phyloP scores from a whole-genome alignment of 2,329 filamentous ascomycete genomes.

The Venturia oleaginea region DNA sequence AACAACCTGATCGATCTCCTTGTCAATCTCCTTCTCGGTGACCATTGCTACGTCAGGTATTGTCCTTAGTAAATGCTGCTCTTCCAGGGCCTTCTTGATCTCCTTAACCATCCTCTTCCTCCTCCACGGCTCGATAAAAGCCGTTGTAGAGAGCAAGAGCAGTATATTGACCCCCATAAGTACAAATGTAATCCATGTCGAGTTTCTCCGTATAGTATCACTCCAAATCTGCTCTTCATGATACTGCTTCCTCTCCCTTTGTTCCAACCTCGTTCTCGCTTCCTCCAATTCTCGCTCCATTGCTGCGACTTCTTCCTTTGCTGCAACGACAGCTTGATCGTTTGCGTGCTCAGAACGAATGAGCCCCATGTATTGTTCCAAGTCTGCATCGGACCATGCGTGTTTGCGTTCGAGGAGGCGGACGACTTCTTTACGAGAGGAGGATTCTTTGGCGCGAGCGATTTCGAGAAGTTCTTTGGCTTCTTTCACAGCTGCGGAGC shows the following conservation, averaged over 20 bases:
- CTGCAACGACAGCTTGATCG: conserved; percentile 69
- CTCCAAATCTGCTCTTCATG: conserved; percentile 99
- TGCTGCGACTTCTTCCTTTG: conserved; percentile 61
- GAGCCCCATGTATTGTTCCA: conserved; percentile 88
- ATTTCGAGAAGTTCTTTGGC: conserved; percentile 70
- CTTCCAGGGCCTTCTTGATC: conserved; percentile 59
- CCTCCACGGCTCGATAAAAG: conserved; percentile 89
- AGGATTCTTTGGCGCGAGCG: conserved; percentile 74
- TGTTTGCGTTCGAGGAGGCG: conserved; percentile 89
- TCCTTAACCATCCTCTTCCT: conserved; percentile 71
- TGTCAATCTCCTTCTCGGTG: conserved; percentile 1
- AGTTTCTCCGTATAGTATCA: conserved; percentile 91
- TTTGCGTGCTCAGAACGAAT: conserved; percentile 91
- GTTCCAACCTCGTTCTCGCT: conserved; percentile 64
- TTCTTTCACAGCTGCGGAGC: conserved; percentile 55
- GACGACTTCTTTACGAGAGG: conserved; percentile 91
- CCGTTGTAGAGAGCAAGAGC: conserved; percentile 75
- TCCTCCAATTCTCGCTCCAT: conserved; percentile 76
- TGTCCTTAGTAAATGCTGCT: conserved; percentile 44
- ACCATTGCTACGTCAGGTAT: conserved; percentile 17
- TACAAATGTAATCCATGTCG: conserved; percentile 97
- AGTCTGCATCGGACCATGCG: conserved; percentile 74
- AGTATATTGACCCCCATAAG: conserved; percentile 95
- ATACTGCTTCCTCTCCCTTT: conserved; percentile 80
- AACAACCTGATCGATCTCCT: conserved; percentile 12